phyloP scores from a whole-genome alignment of 2,329 filamentous ascomycete genomes.

The Neofusicoccum umdonicola region DNA sequence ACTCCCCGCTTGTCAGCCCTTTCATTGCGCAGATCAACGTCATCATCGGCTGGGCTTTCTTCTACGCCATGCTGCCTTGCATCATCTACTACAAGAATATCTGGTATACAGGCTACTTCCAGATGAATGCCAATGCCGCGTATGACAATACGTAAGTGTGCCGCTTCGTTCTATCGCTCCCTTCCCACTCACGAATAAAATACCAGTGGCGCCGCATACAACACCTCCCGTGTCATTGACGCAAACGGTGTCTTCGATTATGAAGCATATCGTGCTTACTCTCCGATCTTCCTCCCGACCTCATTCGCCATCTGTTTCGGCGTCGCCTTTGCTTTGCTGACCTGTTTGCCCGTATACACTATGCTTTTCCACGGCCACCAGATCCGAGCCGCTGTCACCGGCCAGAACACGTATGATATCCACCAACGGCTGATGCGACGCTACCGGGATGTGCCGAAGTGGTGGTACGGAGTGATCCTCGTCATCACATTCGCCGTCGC shows the following conservation, averaged over 20 bases:
- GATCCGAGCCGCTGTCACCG: constrained; percentile 22
- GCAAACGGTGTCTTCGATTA: constrained; percentile 30
- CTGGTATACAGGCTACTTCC: constrained; percentile 34
- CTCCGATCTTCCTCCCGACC: constrained; percentile 37
- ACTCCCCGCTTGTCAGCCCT: constrained; percentile 33
- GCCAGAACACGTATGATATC: constrained; percentile 27
- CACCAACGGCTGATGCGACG: constrained; percentile 34
- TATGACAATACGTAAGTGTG: constrained; percentile 35
- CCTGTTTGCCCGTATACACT: constrained; percentile 35
- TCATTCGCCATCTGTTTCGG: constrained; percentile 40
- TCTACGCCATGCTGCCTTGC: constrained; percentile 31
- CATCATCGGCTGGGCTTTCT: constrained; percentile 31
- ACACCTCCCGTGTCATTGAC: constrained; percentile 31
- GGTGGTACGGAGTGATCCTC: constrained; percentile 53
- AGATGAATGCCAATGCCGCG: constrained; percentile 32
- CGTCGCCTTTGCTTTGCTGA: constrained; percentile 38
- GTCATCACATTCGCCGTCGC: constrained; percentile 43
- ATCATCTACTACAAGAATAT: constrained; percentile 34
- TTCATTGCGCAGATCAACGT: constrained; percentile 32
- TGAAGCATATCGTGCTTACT: constrained; percentile 33
- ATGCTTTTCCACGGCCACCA: constrained; percentile 37
- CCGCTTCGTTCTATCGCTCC: no score
- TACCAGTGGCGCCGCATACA: constrained; percentile 25
- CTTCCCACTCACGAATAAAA: neutral
- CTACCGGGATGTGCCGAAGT: constrained; percentile 33